Conservation (phyloP, 345 rosid species). For the Moricandia arvensis region DNA sequence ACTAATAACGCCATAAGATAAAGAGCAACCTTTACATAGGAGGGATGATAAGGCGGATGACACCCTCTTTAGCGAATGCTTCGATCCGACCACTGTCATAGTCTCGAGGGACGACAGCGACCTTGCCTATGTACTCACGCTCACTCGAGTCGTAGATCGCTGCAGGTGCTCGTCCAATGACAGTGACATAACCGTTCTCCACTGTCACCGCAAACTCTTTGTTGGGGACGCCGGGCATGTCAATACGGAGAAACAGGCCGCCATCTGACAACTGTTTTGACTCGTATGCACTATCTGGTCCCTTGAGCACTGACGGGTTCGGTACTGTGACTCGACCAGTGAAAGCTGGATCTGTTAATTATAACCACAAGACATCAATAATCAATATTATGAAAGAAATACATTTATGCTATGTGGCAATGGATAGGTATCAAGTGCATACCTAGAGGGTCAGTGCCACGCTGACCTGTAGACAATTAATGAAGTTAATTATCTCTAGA, state of each 20-base stretch:
- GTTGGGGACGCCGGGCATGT: slow-evolving; percentile 32
- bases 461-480: background rate
- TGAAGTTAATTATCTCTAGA: background rate
- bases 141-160: slow-evolving; percentile 1
- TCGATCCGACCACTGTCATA: slow-evolving; percentile 9
- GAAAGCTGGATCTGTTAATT: slow-evolving; percentile 13
- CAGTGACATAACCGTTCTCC: slow-evolving; percentile 3
- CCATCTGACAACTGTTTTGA: slow-evolving; percentile 12
- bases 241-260: slow-evolving; percentile 28
- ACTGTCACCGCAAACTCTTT: background rate
- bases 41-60: slow-evolving; percentile 21
- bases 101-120: slow-evolving; percentile 1
- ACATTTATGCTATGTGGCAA: background rate
- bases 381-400: background rate
- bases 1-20: background rate
- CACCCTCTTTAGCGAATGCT: slow-evolving; percentile 16
- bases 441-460: slow-evolving; percentile 15
- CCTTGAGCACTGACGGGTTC: slow-evolving; percentile 26
- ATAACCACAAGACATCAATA: background rate
- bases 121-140: slow-evolving; percentile 7
- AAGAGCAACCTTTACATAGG: background rate
- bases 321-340: background rate
- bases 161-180: slow-evolving; percentile 16
- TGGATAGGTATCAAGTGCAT: background rate
- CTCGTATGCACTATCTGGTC: slow-evolving; percentile 11